phyloP scores from a whole-genome alignment of 495 filamentous ascomycete genomes.

The Cercophora sp. region DNA sequence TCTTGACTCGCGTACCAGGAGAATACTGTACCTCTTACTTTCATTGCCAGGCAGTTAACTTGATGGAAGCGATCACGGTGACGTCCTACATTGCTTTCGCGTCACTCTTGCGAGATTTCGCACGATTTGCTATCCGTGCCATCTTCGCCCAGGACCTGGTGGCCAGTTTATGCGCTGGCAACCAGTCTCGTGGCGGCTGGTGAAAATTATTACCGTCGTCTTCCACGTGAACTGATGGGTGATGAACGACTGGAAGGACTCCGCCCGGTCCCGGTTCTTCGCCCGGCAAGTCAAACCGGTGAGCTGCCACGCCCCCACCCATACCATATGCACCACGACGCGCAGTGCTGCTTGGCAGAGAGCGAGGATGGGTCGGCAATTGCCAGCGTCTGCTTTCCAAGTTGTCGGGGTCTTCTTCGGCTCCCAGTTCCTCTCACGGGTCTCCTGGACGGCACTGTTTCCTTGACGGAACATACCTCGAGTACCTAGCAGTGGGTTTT shows the following conservation, averaged over 20 bases:
- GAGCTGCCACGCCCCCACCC: neutral
- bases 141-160: neutral
- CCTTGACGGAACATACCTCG: neutral
- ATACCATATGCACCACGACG: neutral
- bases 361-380: neutral
- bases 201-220: neutral
- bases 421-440: neutral
- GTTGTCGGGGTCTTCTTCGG: neutral
- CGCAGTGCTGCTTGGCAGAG: neutral
- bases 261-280: neutral
- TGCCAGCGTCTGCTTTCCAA: neutral
- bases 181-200: neutral
- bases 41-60: neutral
- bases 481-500: neutral
- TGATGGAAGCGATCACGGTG: neutral
- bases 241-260: neutral
- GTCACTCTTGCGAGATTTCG: neutral
- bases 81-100: neutral
- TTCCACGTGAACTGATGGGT: too few species aligned
- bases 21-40: neutral
- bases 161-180: neutral
- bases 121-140: neutral
- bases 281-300: neutral
- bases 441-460: neutral
- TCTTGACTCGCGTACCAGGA: neutral